Conservation (phyloP, 768 basidiomycete species). For the Psilocybe subaeruginosa region DNA sequence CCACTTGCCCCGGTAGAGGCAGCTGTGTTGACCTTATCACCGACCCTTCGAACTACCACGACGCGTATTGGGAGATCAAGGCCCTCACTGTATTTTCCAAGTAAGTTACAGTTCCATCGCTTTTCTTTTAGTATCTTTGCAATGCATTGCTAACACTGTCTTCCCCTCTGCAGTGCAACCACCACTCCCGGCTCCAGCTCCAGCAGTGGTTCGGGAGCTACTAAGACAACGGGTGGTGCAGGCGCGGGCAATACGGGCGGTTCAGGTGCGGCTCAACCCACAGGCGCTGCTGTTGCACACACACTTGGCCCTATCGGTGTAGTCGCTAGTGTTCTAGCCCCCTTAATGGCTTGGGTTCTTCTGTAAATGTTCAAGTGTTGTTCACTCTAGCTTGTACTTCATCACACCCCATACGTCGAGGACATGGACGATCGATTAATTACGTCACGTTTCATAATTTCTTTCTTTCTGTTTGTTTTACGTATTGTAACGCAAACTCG, state of each 20-base stretch:
- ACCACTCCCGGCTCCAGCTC: neutral
- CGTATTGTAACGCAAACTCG: neutral
- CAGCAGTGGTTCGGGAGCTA: neutral
- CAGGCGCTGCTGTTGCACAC: neutral
- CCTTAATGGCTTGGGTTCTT: neutral
- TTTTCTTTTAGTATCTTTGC: neutral
- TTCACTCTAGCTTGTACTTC: neutral
- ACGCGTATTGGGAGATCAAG: slow-evolving; percentile 15
- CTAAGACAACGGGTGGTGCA: neutral
- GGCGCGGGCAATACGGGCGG: neutral
- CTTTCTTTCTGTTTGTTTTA: neutral
- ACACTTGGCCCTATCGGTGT: neutral
- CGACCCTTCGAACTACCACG: slow-evolving; percentile 4
- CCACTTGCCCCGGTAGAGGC: neutral
- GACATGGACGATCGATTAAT: neutral
- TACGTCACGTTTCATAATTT: neutral
- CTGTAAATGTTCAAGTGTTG: neutral
- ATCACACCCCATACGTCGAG: neutral
- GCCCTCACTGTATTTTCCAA: slow-evolving; percentile 11
- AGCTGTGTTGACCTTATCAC: slow-evolving; percentile 8
- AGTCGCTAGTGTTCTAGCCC: neutral
- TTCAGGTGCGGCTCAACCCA: neutral
- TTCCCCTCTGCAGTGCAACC: neutral
- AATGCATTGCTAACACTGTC: neutral
- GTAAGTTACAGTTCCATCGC: neutral